Evolutionary conservation across 208 protist genomes (phyloP), one percentile per base, ranked within the genome.

Genomic region (Sergeia podlipaevii): DNA sequence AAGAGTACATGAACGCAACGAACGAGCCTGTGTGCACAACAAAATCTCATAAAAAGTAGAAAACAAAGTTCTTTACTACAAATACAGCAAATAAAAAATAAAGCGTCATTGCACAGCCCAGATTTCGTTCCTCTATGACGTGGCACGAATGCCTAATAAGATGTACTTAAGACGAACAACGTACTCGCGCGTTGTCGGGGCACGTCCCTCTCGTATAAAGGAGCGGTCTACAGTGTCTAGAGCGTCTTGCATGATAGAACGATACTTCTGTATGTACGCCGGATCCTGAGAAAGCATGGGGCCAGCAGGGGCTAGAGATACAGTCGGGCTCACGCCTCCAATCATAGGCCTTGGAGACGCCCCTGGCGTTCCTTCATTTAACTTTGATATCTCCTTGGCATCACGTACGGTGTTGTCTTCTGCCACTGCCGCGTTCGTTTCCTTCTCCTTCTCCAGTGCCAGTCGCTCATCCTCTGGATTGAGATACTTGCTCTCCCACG

Each of bases 141-240:
- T 91, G 48, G 71, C 61, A 21, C 80, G 73, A 60, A 93, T 72
- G n/a, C 82, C 86, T 18, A 89, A 79, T 2, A 93, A 23, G 4
- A 74, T 72, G 32, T 61, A 85, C 17, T 65, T 65, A 4, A 93
- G 63, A 3, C 86, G 76, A 15, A 78, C 50, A 20, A 91, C 54
- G 52, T 93, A 93, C 61, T 90, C 77, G 29, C 33, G 70, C 3
- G 77, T 75, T 6, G 71, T 77, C 7, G 86, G 86, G 26, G 62
- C 72, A n/a, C 72, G 74, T 15, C 70, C 70, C 57, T 93, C 86
- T 18, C 77, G 77, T 4, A 89, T 64, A 49, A 86, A 93, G 3
- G 74, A 88, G 34, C 78, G 72, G 60, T 93, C 86, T 6, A 91
- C 77, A 0, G 77, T 68, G 57, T 83, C 81, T 55, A 89, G 70